These are phyloP conservation scores for Chaetoscypha palmicola DNA, from an alignment of 2,329 filamentous ascomycete genomes.

Conservation along the genomic window DNA sequence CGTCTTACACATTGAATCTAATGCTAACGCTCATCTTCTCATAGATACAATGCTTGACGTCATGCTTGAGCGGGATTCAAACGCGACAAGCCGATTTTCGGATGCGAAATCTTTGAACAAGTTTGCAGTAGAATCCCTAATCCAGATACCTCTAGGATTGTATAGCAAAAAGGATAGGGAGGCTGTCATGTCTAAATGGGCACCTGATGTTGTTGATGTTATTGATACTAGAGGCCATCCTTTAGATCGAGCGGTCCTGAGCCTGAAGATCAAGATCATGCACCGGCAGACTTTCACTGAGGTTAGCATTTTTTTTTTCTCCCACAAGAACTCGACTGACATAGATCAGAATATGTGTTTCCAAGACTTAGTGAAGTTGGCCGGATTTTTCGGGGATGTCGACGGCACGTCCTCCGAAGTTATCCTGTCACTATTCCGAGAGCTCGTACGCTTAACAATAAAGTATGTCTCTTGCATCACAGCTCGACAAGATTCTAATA, in stretches of 20 bases:
- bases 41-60: constrained; percentile 25
- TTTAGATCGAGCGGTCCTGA: constrained; percentile 32
- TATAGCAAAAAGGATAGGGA: constrained; percentile 40
- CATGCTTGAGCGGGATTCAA: constrained; percentile 18
- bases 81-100: constrained; percentile 17
- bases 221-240: constrained; percentile 6
- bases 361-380: constrained; percentile 31
- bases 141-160: constrained; percentile 30
- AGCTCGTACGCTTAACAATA: constrained; percentile 24
- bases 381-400: constrained; percentile 17
- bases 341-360: constrained; percentile 31
- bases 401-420: constrained; percentile 5
- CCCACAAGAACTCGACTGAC: no score
- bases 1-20: background rate
- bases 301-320: no score
- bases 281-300: constrained; percentile 45
- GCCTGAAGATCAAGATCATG: constrained; percentile 44
- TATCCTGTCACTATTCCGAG: constrained; percentile 20
- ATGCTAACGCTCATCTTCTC: background rate
- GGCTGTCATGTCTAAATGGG: constrained; percentile 34
- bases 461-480: constrained; percentile 13
- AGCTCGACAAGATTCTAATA: constrained; percentile 5
- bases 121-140: constrained; percentile 24
- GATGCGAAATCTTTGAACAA: constrained; percentile 16
- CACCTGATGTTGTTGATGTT: constrained; percentile 1